phyloP scores from a whole-genome alignment of 1,139 yeast genomes.

The Yamadazyma epiphylla region DNA sequence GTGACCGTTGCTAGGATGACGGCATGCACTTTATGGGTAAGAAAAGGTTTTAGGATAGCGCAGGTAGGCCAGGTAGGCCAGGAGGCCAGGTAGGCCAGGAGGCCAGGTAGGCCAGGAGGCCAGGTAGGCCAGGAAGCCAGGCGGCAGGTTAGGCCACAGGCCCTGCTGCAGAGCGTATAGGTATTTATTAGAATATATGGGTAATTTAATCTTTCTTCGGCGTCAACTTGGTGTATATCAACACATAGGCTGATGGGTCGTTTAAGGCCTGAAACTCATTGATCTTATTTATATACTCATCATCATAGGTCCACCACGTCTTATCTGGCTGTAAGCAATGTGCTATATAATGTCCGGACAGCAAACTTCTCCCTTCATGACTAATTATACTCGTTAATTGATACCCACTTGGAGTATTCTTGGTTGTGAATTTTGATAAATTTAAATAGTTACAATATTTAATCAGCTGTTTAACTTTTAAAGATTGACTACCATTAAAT shows the following conservation, averaged over 20 bases:
- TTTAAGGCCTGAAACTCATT: constrained; percentile 70
- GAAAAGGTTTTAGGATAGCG: too few species aligned
- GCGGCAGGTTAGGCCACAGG: too few species aligned
- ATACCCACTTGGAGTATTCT: constrained; percentile 53
- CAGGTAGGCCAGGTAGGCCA: too few species aligned
- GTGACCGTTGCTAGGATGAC: constrained; percentile 3
- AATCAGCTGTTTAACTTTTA: constrained; percentile 85
- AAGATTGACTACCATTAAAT: constrained; percentile 69
- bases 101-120: too few species aligned
- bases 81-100: too few species aligned
- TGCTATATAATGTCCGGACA: constrained; percentile 91
- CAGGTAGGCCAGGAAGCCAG: too few species aligned
- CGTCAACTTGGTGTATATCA: constrained; percentile 74
- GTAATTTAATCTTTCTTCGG: constrained; percentile 21
- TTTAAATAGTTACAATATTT: constrained; percentile 76
- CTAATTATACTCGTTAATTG: constrained; percentile 82
- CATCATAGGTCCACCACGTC: constrained; percentile 91
- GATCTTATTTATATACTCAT: constrained; percentile 75
- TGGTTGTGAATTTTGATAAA: constrained; percentile 58
- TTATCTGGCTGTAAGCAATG: constrained; percentile 91
- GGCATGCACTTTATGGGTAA: background rate
- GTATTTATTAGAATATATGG: too few species aligned
- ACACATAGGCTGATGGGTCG: constrained; percentile 87
- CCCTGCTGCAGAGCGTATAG: too few species aligned
- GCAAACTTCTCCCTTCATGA: constrained; percentile 90